Evolutionary conservation across 805 yeast species (phyloP), one percentile per base, ranked within the genome.

Genomic region (Sugiyamaella qingdaonensis): DNA sequence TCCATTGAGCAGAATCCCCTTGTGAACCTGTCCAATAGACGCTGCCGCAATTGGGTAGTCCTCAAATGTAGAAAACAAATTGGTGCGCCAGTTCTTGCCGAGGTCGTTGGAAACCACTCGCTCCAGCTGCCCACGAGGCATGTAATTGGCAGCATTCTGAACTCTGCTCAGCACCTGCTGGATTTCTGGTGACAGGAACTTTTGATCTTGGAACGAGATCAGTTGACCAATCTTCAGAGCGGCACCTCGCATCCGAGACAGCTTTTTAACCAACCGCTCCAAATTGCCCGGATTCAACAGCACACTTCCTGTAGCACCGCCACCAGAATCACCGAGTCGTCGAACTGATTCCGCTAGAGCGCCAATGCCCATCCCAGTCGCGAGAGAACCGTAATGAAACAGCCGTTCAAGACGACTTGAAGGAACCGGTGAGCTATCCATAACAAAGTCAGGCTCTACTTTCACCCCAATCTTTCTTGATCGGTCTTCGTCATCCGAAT

Each of bases 171-270:
- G 72, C 42, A 92, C 82, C 60, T 83, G 80, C 62, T 89, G 95
- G 54, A 94, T 79, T 63, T 91, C 97, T 41, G 78, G 76, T 1
- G 99, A 98, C 41, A 92, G 71, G 33, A 92, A 81, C 31, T 87
- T 78, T 55, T 85, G 82, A 67, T 92, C 98, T 70, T 94, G 99
- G 68, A 94, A 92, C 1, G 97, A 88, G 69, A 94, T 73, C 86
- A 94, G 81, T 71, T 94, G 99, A n/a, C 99, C 99, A 52, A 94
- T 79, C 65, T 94, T 94, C 65, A 94, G 75, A 2, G 99, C 99
- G 1, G 98, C 99, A n/a, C 99, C 99, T 65, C 99, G 79, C 99
- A 94, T 94, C 64, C 88, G 83, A 49, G 94, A 81, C 61, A 94
- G 82, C 67, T 89, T 90, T 61, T 81, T 82, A 10, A 96, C 95